phyloP scores from a whole-genome alignment of 192 early-diverging fungal species.

The Coemansia sp. region DNA sequence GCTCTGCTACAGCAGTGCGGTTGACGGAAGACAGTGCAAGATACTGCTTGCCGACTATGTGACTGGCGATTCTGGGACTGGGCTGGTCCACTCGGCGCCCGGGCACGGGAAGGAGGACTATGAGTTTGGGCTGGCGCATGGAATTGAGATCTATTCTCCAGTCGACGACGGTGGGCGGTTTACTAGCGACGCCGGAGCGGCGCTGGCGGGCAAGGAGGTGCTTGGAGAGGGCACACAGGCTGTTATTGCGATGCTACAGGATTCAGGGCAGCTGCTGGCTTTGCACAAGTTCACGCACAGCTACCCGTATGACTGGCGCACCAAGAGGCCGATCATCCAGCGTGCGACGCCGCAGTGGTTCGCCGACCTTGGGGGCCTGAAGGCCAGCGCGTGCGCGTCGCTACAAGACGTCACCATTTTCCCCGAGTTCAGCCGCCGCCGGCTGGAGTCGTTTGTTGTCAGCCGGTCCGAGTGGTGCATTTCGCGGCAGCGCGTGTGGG shows the following conservation, averaged over 20 bases:
- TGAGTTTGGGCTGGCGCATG: constrained; percentile 55
- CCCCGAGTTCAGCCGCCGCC: constrained; percentile 59
- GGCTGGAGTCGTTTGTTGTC: constrained; percentile 63
- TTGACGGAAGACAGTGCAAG: constrained; percentile 49
- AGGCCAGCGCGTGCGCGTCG: constrained; percentile 59
- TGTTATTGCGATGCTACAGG: constrained; percentile 56
- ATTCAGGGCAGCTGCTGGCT: constrained; percentile 44
- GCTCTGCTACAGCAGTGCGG: constrained; percentile 56
- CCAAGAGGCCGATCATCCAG: constrained; percentile 74
- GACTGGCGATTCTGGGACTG: constrained; percentile 69
- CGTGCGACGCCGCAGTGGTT: constrained; percentile 85
- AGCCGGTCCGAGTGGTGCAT: constrained; percentile 82
- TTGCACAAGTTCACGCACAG: constrained; percentile 62
- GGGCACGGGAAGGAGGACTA: constrained; percentile 87
- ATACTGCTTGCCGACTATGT: constrained; percentile 68
- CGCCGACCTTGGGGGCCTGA: constrained; percentile 65
- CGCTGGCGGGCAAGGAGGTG: constrained; percentile 61
- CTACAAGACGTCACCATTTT: constrained; percentile 56
- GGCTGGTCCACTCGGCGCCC: constrained; percentile 81
- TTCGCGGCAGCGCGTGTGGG: constrained; percentile 79
- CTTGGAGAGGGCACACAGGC: constrained; percentile 58
- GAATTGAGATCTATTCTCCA: constrained; percentile 65
- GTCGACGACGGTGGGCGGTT: constrained; percentile 70
- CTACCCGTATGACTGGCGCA: constrained; percentile 85
- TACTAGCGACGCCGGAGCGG: constrained; percentile 61